Evolutionary conservation across 2,329 filamentous ascomycete genomes (phyloP).

Genomic region (Metarhizium anisopliae): DNA sequence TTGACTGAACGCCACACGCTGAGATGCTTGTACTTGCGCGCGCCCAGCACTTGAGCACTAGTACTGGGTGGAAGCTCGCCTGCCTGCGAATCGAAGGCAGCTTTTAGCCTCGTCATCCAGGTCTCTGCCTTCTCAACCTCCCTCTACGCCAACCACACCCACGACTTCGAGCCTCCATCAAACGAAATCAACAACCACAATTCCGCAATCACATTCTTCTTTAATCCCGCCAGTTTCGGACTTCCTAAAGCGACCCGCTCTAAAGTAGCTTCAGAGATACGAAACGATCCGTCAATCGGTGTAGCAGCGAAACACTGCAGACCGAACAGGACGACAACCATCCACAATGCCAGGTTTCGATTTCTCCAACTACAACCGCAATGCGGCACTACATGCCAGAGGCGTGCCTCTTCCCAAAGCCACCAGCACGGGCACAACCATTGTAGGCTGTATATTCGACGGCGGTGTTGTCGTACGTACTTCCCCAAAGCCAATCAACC

Average conservation of each 20-base stretch:
- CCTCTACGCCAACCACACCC: conserved; percentile 10
- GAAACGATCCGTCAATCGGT: conserved; percentile 1
- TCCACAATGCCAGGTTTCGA: conserved; percentile 88
- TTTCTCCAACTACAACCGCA: conserved; percentile 99
- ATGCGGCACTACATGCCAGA: conserved; percentile 86
- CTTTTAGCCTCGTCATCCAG: conserved; percentile 47
- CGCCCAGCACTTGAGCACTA: not conserved
- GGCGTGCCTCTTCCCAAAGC: conserved; percentile 94
- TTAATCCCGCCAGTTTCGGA: not conserved
- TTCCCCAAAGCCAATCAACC: not conserved
- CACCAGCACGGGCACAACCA: conserved; percentile 96
- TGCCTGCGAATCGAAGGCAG: conserved; percentile 28
- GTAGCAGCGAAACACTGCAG: not conserved
- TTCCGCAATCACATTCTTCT: not conserved
- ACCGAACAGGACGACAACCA: conserved; percentile 4
- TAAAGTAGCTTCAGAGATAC: not conserved
- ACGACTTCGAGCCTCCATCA: conserved; percentile 14
- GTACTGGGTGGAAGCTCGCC: conserved; percentile 10
- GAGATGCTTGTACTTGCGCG: conserved; percentile 15
- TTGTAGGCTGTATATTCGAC: conserved; percentile 94
- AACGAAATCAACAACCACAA: not conserved
- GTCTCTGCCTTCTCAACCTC: conserved; percentile 15
- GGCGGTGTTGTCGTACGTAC: conserved; percentile 81
- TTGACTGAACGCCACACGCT: conserved; percentile 8
- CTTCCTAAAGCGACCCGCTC: not conserved